Conservation (phyloP, 1,284 basidiomycete genomes). For the Exobasidium rhododendri region DNA sequence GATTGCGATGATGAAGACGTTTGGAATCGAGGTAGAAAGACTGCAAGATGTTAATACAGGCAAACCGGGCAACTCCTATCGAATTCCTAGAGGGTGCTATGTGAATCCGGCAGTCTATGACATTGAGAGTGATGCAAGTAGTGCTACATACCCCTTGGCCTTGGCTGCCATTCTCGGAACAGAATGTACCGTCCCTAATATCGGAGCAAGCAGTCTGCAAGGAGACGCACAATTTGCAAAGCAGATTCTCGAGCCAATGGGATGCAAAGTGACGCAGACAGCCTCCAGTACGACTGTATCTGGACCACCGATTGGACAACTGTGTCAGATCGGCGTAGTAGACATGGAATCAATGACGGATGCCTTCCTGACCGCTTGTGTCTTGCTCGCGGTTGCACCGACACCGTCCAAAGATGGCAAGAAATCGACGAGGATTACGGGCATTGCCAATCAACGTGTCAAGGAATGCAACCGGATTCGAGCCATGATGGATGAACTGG, state of each 20-base stretch:
- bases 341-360: constrained; percentile 99
- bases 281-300: constrained; percentile 84
- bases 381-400: constrained; percentile 72
- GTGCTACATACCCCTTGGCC: constrained; percentile 93
- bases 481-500: constrained; percentile 94
- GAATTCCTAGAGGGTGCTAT: constrained; percentile 79
- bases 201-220: constrained; percentile 84
- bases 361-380: constrained; percentile 92
- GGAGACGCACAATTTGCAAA: constrained; percentile 94
- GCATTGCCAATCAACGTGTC: constrained; percentile 96
- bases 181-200: constrained; percentile 85
- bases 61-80: constrained; percentile 68
- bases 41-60: constrained; percentile 66
- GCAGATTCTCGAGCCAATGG: constrained; percentile 90
- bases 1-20: constrained; percentile 94
- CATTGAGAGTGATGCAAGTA: constrained; percentile 93
- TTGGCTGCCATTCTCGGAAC: constrained; percentile 95
- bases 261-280: constrained; percentile 84
- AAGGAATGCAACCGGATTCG: constrained; percentile 97
- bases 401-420: constrained; percentile 53
- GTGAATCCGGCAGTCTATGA: constrained; percentile 72
- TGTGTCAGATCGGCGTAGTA: constrained; percentile 79
- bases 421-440: constrained; percentile 71
- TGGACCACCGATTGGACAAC: constrained; percentile 75
- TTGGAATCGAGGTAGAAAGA: constrained; percentile 76